Percentiles rank a stretch among this genome's conserved stretches.
phyloP scores from a whole-genome alignment of 768 basidiomycete genomes.

The Lentinula guzmanii region DNA sequence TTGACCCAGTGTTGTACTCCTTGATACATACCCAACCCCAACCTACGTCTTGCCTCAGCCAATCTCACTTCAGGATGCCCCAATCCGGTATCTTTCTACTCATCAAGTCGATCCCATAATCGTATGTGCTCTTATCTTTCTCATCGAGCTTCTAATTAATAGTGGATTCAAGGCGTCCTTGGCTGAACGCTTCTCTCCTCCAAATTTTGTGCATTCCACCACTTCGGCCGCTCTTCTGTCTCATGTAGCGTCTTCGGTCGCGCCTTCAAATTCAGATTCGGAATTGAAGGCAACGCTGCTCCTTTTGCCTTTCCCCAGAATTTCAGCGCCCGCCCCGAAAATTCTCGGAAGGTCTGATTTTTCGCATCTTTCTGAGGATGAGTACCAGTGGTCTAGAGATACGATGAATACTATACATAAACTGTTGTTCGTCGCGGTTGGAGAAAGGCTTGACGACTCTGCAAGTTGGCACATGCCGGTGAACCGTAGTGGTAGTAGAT shows the following conservation, averaged over 20 bases:
- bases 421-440: constrained; percentile 28
- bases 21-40: constrained; percentile 48
- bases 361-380: constrained; percentile 24
- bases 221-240: constrained; percentile 46
- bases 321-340: constrained; percentile 35
- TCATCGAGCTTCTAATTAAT: not conserved
- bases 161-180: constrained; percentile 22
- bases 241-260: constrained; percentile 18
- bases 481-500: not conserved
- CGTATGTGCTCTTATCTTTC: not conserved
- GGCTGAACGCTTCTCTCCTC: constrained; percentile 39
- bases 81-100: constrained; percentile 47
- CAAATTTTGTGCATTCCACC: constrained; percentile 51
- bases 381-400: constrained; percentile 27
- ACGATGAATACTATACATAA: constrained; percentile 28
- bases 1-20: constrained; percentile 33
- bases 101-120: constrained; percentile 5
- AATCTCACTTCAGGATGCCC: constrained; percentile 34
- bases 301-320: constrained; percentile 43
- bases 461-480: not conserved
- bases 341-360: constrained; percentile 27
- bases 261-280: not conserved
- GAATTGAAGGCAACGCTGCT: constrained; percentile 25
- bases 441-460: not conserved
- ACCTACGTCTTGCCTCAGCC: constrained; percentile 36